These are phyloP conservation scores for Lepidium didymum DNA, from an alignment of 345 rosid species.

Conservation along the genomic window DNA sequence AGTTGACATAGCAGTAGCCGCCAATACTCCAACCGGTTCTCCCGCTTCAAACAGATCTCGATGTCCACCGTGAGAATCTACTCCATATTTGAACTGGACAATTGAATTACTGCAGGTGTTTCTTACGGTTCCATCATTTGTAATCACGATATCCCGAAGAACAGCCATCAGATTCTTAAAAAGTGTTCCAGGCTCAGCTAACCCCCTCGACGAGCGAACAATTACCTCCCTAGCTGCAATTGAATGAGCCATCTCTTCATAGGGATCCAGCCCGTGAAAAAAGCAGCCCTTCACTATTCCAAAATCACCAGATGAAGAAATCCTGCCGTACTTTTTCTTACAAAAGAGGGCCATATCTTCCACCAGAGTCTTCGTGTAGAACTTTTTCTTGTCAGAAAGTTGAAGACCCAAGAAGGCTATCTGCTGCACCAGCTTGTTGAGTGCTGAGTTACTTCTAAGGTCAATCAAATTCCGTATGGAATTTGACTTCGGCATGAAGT, in stretches of 20 bases:
- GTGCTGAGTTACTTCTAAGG: slow-evolving; percentile 68
- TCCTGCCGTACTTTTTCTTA: slow-evolving; percentile 48
- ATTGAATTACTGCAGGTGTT: slow-evolving; percentile 77
- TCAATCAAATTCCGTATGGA: slow-evolving; percentile 66
- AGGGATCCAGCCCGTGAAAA: slow-evolving; percentile 83
- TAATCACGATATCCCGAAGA: slow-evolving; percentile 79
- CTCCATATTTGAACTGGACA: slow-evolving; percentile 75
- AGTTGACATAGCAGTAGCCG: slow-evolving; percentile 96
- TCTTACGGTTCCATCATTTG: slow-evolving; percentile 91
- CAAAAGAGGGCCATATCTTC: slow-evolving; percentile 69
- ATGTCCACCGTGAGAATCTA: slow-evolving; percentile 37
- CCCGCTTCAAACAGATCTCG: slow-evolving; percentile 67
- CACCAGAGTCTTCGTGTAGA: slow-evolving; percentile 65
- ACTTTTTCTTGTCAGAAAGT: slow-evolving; percentile 74
- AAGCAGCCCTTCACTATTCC: slow-evolving; percentile 74
- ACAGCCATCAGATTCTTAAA: slow-evolving; percentile 96
- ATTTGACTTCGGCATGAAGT: slow-evolving; percentile 51
- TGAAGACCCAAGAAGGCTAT: slow-evolving; percentile 85
- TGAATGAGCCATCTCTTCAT: slow-evolving; percentile 87
- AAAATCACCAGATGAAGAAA: slow-evolving; percentile 59
- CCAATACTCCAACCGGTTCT: slow-evolving; percentile 95
- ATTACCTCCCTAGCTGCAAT: slow-evolving; percentile 76
- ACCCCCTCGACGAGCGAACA: slow-evolving; percentile 82
- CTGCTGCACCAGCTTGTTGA: slow-evolving; percentile 72
- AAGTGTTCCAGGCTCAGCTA: slow-evolving; percentile 93